phyloP scores from a whole-genome alignment of 495 filamentous ascomycete species.

The Arthonia radiata region DNA sequence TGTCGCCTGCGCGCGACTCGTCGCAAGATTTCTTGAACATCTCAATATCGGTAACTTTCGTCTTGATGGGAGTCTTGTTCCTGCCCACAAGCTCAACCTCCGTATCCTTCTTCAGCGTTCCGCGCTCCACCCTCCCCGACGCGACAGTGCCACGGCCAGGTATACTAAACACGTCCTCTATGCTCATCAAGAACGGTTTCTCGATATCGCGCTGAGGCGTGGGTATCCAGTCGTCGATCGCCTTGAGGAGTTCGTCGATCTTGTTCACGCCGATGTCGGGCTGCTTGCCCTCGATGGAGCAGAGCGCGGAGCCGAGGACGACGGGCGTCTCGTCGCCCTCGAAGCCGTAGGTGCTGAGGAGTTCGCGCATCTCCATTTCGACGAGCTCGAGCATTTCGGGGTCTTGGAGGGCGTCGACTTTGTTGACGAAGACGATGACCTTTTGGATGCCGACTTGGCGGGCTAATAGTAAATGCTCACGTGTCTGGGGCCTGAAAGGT shows the following conservation, averaged over 20 bases:
- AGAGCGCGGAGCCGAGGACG: slow-evolving; percentile 84
- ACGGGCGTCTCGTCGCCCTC: slow-evolving; percentile 96
- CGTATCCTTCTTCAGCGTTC: slow-evolving; percentile 65
- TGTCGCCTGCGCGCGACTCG: slow-evolving; percentile 82
- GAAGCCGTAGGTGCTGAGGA: slow-evolving; percentile 76
- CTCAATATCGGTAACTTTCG: slow-evolving; percentile 97
- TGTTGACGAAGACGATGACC: slow-evolving; percentile 98
- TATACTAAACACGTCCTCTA: slow-evolving; percentile 98
- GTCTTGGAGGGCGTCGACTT: slow-evolving; percentile 89
- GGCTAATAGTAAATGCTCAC: slow-evolving; percentile 92
- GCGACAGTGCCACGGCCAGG: slow-evolving; percentile 89
- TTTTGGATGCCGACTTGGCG: slow-evolving; percentile 94
- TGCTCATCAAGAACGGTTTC: slow-evolving; percentile 95
- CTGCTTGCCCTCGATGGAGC: slow-evolving; percentile 68
- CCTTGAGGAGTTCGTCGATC: slow-evolving; percentile 68
- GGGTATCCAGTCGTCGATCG: slow-evolving; percentile 91
- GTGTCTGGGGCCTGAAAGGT: slow-evolving; percentile 65
- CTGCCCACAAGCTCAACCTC: slow-evolving; percentile 90
- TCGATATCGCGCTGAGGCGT: slow-evolving; percentile 73
- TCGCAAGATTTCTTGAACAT: slow-evolving; percentile 98
- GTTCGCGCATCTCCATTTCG: slow-evolving; percentile 99
- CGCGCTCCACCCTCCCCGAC: slow-evolving; percentile 93
- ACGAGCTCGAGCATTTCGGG: slow-evolving; percentile 98
- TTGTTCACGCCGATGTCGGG: slow-evolving; percentile 67
- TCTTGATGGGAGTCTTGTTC: slow-evolving; percentile 54